Conservation (phyloP, 2,329 filamentous ascomycete species). For the Colletotrichum karsti region DNA sequence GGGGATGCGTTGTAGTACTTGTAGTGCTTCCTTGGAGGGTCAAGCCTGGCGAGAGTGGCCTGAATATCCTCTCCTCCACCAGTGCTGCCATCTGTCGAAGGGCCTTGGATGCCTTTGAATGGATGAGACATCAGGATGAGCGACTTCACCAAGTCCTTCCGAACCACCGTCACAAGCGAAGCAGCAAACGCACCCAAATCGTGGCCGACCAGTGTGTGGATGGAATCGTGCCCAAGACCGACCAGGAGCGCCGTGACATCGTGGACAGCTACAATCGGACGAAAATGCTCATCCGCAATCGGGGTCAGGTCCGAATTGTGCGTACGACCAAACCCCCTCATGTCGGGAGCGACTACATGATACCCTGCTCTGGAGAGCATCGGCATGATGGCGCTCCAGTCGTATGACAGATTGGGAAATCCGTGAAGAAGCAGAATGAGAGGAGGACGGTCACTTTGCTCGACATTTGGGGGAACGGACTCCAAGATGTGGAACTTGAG, state of each 20-base stretch:
- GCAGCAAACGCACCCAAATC: constrained; percentile 72
- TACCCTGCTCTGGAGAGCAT: constrained; percentile 67
- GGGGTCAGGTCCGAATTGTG: neutral
- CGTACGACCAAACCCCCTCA: constrained; percentile 74
- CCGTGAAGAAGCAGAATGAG: constrained; percentile 72
- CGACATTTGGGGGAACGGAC: constrained; percentile 48
- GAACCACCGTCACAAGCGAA: constrained; percentile 65
- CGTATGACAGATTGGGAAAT: constrained; percentile 75
- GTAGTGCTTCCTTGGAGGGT: constrained; percentile 73
- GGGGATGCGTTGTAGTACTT: constrained; percentile 70
- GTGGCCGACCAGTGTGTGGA: constrained; percentile 70
- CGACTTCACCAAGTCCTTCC: constrained; percentile 71
- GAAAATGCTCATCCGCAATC: constrained; percentile 52
- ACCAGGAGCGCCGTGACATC: constrained; percentile 70
- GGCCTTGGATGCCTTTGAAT: constrained; percentile 56
- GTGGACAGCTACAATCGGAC: constrained; percentile 61
- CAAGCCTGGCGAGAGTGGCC: constrained; percentile 59
- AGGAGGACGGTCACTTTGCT: constrained; percentile 43
- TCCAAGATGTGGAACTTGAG: constrained; percentile 70
- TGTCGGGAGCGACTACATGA: constrained; percentile 73
- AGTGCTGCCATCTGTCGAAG: neutral
- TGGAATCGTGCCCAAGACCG: constrained; percentile 66
- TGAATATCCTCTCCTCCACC: constrained; percentile 55
- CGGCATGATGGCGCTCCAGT: constrained; percentile 72
- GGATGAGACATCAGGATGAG: constrained; percentile 73